A percentile compares a stretch with the other conserved stretches of the same genome.
Conservation (phyloP, 2,329 filamentous ascomycete species). For the Neopestalotiopsis sp. region DNA sequence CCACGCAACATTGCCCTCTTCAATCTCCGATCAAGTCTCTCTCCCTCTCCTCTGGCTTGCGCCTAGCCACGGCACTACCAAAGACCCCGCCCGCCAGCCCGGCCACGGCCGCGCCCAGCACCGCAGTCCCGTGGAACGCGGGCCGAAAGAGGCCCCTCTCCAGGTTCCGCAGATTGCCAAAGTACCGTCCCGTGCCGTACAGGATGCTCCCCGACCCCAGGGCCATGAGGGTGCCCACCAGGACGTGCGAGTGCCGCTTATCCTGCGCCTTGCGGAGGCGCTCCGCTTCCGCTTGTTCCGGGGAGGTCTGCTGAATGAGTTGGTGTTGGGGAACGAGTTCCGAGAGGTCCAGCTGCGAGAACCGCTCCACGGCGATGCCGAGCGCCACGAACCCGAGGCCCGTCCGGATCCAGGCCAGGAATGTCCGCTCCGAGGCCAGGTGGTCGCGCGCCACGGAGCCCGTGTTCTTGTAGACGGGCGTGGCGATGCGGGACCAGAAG, state of each 20-base stretch:
- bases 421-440: conserved; percentile 58
- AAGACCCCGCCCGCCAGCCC: conserved; percentile 36
- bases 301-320: conserved; percentile 13
- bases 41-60: conserved; percentile 23
- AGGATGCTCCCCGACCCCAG: conserved; percentile 50
- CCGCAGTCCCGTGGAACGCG: conserved; percentile 35
- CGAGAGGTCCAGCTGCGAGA: conserved; percentile 48
- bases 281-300: background rate
- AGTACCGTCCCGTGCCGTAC: conserved; percentile 53
- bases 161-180: conserved; percentile 45
- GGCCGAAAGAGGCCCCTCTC: conserved; percentile 48
- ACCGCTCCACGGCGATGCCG: conserved; percentile 52
- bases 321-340: conserved; percentile 28
- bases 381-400: conserved; percentile 57
- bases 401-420: conserved; percentile 56
- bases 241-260: conserved; percentile 38
- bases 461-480: conserved; percentile 46
- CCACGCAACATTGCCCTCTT: too few relatives aligned
- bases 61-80: conserved; percentile 28
- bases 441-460: conserved; percentile 56
- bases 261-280: conserved; percentile 27
- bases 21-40: background rate
- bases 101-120: conserved; percentile 34
- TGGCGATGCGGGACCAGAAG: conserved; percentile 21
- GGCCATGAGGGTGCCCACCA: conserved; percentile 46